These are phyloP conservation scores for Thelephora terrestris DNA, from an alignment of 1,284 basidiomycete genomes.

Conservation along the genomic window DNA sequence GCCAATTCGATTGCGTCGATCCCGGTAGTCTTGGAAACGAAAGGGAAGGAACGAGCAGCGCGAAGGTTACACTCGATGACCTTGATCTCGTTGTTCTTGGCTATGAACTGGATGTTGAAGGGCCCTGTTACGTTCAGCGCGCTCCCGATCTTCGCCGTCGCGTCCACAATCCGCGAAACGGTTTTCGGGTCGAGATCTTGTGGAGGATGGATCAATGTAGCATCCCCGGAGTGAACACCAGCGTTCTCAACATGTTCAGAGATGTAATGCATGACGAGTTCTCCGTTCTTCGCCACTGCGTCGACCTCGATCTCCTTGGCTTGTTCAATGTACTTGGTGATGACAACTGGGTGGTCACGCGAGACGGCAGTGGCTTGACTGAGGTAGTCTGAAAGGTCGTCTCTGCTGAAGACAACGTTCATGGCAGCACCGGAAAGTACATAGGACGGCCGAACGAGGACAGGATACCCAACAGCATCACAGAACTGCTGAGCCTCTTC, in stretches of 20 bases:
- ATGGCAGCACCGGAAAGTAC: constrained; percentile 97
- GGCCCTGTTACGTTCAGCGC: constrained; percentile 99
- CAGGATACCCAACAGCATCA: constrained; percentile 87
- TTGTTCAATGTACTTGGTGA: constrained; percentile 98
- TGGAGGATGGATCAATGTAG: constrained; percentile 94
- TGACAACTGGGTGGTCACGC: constrained; percentile 95
- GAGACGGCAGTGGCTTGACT: constrained; percentile 96
- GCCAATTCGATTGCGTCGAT: constrained; percentile 98
- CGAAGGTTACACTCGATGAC: constrained; percentile 99
- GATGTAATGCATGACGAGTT: constrained; percentile 99
- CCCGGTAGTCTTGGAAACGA: constrained; percentile 97
- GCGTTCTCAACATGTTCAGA: constrained; percentile 99
- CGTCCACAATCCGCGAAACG: constrained; percentile 91
- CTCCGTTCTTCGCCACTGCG: constrained; percentile 92
- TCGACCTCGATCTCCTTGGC: constrained; percentile 99
- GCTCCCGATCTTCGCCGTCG: constrained; percentile 93
- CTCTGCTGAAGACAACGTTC: constrained; percentile 94
- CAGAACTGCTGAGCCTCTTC: constrained; percentile 86
- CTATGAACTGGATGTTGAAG: constrained; percentile 99
- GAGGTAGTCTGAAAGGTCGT: constrained; percentile 88
- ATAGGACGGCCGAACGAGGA: constrained; percentile 95
- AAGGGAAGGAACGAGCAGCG: constrained; percentile 96
- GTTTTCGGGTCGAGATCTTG: constrained; percentile 97
- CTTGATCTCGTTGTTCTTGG: constrained; percentile 99
- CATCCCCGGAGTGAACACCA: constrained; percentile 95